phyloP scores from a whole-genome alignment of 805 yeast genomes.

The Jamesozyma lodderae region DNA sequence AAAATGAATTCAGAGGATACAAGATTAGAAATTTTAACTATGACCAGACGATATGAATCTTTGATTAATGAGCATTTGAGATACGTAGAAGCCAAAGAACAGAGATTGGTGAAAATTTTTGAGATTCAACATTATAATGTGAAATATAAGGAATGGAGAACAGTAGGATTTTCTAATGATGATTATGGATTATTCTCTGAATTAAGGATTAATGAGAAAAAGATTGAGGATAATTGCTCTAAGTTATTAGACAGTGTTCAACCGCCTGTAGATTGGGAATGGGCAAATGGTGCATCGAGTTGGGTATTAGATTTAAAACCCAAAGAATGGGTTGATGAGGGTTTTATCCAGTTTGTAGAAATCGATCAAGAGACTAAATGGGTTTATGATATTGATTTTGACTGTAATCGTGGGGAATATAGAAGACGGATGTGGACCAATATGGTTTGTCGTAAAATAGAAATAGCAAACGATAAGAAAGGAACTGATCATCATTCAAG shows the following conservation, averaged over 20 bases:
- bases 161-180: slow-evolving; percentile 49
- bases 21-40: slow-evolving; percentile 40
- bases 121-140: slow-evolving; percentile 53
- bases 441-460: slow-evolving; percentile 22
- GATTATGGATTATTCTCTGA: slow-evolving; percentile 44
- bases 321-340: slow-evolving; percentile 48
- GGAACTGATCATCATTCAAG: not conserved
- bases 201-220: slow-evolving; percentile 27
- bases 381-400: slow-evolving; percentile 57
- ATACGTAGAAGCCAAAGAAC: slow-evolving; percentile 35
- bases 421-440: slow-evolving; percentile 67
- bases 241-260: slow-evolving; percentile 31
- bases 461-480: not conserved
- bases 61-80: slow-evolving; percentile 34
- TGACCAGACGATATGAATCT: slow-evolving; percentile 42
- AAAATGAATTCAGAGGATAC: slow-evolving; percentile 56
- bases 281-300: slow-evolving; percentile 33
- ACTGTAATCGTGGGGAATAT: slow-evolving; percentile 29
- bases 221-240: slow-evolving; percentile 14
- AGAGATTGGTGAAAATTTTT: slow-evolving; percentile 51
- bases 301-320: slow-evolving; percentile 69
- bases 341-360: slow-evolving; percentile 45
- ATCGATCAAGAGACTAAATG: slow-evolving; percentile 73
- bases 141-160: slow-evolving; percentile 49
- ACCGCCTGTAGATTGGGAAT: slow-evolving; percentile 57